Base-by-base conservation (phyloP, 2,329 filamentous ascomycete genomes). In the Curvularia sp. region DNA sequence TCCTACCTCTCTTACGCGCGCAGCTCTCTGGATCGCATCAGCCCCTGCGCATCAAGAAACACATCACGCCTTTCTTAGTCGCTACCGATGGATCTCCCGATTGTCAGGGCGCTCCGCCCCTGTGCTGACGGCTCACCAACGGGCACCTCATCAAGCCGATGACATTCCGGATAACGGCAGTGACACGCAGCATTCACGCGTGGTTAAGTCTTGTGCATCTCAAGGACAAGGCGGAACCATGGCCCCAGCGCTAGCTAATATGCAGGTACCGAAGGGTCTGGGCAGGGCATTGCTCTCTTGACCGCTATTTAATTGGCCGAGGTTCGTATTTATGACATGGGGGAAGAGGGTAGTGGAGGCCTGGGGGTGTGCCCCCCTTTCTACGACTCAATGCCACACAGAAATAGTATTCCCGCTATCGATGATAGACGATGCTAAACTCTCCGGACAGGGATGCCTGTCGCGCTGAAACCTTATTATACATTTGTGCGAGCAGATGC, bases 231-330 rank as follows among this genome's bases (percentile, higher is more conserved):
- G 52, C 58, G 54, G 55, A 64, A 61, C 61, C 58, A 64, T 62
- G 58, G 57, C 43, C 62, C 43, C 58, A 56, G 61, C 58, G 53
- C 50, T 28, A 35, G 55, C 50, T 52, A 53, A 48, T 41, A 70
- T 65, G 67, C 66, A 70, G 67, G 67, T 67, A 70, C 67, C 60
- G 48, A 58, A 58, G 46, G 63, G 62, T 54, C 53, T 51, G 53
- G 55, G 57, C 60, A 44, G 35, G 55, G 55, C 33, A 22, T 31
- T 48, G 31, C 47, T 55, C 61, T 57, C 47, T 18, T 50, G 47
- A 49, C 61, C 50, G 41, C 47, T 55, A 41, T 43, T 58, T 59
- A 50, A 66, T 66, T 70, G 66, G 65, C 53, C 56, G 49, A 56
- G 48, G 33, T 31, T 43, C 57, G 47, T 66, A 64, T 64, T 57